A percentile compares a stretch with the other conserved stretches of the same genome.
phyloP scores from a whole-genome alignment of 306 rosid genomes.

The Hippophae rhamnoides region DNA sequence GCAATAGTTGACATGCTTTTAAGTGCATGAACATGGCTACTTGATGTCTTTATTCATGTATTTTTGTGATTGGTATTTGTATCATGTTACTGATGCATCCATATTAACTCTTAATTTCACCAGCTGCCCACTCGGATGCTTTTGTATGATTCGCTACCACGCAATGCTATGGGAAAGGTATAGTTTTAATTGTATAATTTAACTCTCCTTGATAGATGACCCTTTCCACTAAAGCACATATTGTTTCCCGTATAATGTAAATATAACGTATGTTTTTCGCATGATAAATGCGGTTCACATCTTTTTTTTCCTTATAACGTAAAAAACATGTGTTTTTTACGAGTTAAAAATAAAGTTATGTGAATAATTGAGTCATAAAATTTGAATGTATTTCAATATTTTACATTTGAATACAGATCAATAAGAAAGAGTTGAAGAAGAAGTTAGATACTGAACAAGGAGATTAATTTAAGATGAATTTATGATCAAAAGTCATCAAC shows the following conservation, averaged over 20 bases:
- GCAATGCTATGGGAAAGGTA: slow-evolving; percentile 99
- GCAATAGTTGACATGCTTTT: no score
- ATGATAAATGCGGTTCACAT: neutral
- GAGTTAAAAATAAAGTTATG: no score
- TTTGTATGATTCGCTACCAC: slow-evolving; percentile 71
- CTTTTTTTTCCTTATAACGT: neutral
- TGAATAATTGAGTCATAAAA: no score
- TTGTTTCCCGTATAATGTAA: neutral
- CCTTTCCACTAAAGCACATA: neutral
- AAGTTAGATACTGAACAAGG: slow-evolving; percentile 34
- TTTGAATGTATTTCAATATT: neutral
- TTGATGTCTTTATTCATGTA: no score
- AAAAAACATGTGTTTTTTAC: no score
- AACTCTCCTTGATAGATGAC: no score
- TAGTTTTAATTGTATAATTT: neutral
- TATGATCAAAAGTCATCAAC: no score
- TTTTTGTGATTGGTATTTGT: no score
- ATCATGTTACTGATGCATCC: neutral
- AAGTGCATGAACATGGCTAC: no score
- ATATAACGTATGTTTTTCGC: neutral
- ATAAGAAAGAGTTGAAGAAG: slow-evolving; percentile 79
- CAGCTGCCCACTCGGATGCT: slow-evolving; percentile 64
- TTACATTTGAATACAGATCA: slow-evolving; percentile 44
- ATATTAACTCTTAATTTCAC: neutral
- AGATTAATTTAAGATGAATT: slow-evolving; percentile 1